phyloP scores from a whole-genome alignment of 169 alveolate genomes.

The Prorocentrum cordatum region DNA sequence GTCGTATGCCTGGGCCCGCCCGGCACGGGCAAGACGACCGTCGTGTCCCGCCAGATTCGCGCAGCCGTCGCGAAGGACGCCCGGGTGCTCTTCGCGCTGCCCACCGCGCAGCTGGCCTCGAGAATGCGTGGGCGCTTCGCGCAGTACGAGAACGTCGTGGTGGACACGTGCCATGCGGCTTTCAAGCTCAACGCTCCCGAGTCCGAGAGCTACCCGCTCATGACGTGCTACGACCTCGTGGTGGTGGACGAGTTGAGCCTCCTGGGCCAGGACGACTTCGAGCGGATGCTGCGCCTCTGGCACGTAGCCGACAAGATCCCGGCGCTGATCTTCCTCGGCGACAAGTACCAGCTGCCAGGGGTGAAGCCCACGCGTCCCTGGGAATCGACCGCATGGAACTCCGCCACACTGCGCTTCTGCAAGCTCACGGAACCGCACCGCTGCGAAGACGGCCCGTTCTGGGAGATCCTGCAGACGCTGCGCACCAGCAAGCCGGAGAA shows the following conservation, averaged over 20 bases:
- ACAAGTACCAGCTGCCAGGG: neutral
- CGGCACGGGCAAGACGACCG: neutral
- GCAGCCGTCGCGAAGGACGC: neutral
- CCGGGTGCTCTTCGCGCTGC: neutral
- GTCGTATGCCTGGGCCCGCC: slow-evolving; percentile 11
- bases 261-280: neutral
- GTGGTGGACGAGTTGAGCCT: slow-evolving; percentile 7
- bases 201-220: neutral
- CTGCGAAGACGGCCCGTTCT: slow-evolving; percentile 19
- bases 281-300: neutral
- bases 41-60: neutral
- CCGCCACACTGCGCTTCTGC: neutral
- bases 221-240: neutral
- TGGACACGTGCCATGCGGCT: slow-evolving; percentile 30
- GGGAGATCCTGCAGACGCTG: neutral
- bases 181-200: neutral
- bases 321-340: neutral
- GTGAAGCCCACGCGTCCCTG: neutral
- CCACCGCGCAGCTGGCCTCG: neutral
- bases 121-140: neutral
- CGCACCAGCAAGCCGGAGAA: neutral
- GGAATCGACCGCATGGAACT: neutral
- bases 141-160: neutral
- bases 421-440: neutral
- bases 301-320: neutral